phyloP scores from a whole-genome alignment of 768 basidiomycete species.

The Xerocomellus amylosporus region DNA sequence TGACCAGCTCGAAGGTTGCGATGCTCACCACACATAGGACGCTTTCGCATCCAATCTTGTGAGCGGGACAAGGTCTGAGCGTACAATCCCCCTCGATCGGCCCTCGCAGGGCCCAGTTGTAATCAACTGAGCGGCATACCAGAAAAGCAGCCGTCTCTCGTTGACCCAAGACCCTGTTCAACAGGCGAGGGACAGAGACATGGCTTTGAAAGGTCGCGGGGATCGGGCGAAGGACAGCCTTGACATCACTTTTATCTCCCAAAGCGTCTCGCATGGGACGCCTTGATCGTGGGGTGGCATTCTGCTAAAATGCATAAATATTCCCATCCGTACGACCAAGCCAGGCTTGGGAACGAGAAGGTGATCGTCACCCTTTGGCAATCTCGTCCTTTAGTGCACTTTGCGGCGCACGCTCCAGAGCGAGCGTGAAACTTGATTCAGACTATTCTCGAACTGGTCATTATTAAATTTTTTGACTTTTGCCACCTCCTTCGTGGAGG shows the following conservation, averaged over 20 bases:
- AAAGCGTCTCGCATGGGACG: slow-evolving; percentile 11
- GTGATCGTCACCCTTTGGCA: background rate
- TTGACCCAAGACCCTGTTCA: slow-evolving; percentile 42
- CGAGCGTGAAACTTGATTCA: slow-evolving; percentile 33
- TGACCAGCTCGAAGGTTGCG: slow-evolving; percentile 59
- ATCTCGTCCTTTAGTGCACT: slow-evolving; percentile 29
- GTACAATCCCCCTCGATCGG: slow-evolving; percentile 60
- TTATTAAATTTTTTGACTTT: slow-evolving; percentile 1
- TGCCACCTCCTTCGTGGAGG: slow-evolving; percentile 10
- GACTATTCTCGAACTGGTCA: slow-evolving; percentile 32
- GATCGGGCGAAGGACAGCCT: slow-evolving; percentile 41
- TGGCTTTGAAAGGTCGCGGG: slow-evolving; percentile 53
- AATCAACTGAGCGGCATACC: slow-evolving; percentile 63
- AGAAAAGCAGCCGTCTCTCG: slow-evolving; percentile 48
- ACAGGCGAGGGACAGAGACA: slow-evolving; percentile 17
- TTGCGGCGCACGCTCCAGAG: slow-evolving; percentile 19
- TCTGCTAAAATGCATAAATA: too few relatives aligned
- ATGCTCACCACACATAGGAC: slow-evolving; percentile 61
- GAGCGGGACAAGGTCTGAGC: slow-evolving; percentile 86
- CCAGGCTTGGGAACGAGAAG: slow-evolving; percentile 25
- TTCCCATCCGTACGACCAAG: too few relatives aligned
- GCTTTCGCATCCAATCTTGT: slow-evolving; percentile 38
- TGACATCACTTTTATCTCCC: slow-evolving; percentile 12
- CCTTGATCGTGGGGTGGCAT: slow-evolving; percentile 16
- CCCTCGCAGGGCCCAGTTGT: slow-evolving; percentile 60